Evolutionary conservation across 2,329 filamentous ascomycete genomes (phyloP).

Genomic region (Dendrostoma leiphaemia): DNA sequence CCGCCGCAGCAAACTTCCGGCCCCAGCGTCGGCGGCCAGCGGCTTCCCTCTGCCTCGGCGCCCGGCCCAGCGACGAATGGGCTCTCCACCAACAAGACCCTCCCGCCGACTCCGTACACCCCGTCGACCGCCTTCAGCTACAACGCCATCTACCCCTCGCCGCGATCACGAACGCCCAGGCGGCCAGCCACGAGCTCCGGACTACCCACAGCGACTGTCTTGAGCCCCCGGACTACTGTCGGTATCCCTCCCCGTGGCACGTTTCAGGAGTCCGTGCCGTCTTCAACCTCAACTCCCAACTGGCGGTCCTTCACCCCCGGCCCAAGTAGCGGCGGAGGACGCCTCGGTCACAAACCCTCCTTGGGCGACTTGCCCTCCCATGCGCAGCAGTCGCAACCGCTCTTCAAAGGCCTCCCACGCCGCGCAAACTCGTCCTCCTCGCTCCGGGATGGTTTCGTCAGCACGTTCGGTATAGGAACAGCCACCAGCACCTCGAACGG

Average conservation of each 20-base stretch:
- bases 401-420: conserved; percentile 12
- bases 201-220: conserved; percentile 4
- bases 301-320: background rate
- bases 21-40: background rate
- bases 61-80: background rate
- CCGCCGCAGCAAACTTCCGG: background rate
- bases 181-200: conserved; percentile 36
- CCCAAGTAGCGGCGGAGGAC: conserved; percentile 19
- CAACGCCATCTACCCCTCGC: conserved; percentile 18
- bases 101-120: conserved; percentile 14
- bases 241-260: conserved; percentile 16
- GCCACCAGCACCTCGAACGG: too few relatives aligned
- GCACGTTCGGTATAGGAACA: conserved; percentile 2
- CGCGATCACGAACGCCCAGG: conserved; percentile 10
- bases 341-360: conserved; percentile 54
- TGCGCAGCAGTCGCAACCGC: background rate
- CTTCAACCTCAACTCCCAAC: background rate
- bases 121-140: conserved; percentile 16
- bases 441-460: conserved; percentile 12
- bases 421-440: conserved; percentile 14
- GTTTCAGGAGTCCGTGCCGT: background rate
- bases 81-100: conserved; percentile 17
- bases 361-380: conserved; percentile 23
- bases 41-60: background rate
- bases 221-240: too few relatives aligned